Conservation (phyloP, 2,329 filamentous ascomycete species). For the Epichloe baconii region DNA sequence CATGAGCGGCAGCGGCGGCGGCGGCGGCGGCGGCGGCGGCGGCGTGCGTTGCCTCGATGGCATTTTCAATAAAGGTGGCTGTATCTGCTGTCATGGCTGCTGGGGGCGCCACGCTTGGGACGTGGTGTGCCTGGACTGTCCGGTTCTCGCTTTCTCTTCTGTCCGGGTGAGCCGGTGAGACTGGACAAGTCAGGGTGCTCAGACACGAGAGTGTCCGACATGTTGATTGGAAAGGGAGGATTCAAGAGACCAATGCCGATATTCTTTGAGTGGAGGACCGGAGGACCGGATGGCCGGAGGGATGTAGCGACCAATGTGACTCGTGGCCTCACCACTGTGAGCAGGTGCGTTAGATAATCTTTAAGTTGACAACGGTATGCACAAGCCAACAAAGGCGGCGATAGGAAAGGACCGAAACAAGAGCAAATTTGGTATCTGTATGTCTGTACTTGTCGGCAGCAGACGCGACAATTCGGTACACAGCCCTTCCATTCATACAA, state of each 20-base stretch:
- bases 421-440: neutral
- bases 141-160: slow-evolving; percentile 42
- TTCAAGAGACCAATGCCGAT: neutral
- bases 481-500: neutral
- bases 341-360: neutral
- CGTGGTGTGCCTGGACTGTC: slow-evolving; percentile 38
- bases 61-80: slow-evolving; percentile 40
- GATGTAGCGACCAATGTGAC: neutral
- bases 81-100: slow-evolving; percentile 33
- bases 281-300: neutral
- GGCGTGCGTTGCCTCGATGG: slow-evolving; percentile 30
- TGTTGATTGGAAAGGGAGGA: slow-evolving; percentile 13
- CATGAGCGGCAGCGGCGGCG: slow-evolving; percentile 23
- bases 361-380: neutral
- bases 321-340: neutral
- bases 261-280: neutral
- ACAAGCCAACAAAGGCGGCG: neutral
- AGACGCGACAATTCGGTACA: neutral
- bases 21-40: slow-evolving; percentile 18
- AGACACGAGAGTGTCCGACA: slow-evolving; percentile 33
- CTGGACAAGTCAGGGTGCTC: slow-evolving; percentile 36
- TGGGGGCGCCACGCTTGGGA: slow-evolving; percentile 34
- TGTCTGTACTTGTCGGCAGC: neutral
- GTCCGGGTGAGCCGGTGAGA: slow-evolving; percentile 28
- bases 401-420: neutral